phyloP scores from a whole-genome alignment of 345 rosid species.

The Tarenaya hassleriana region DNA sequence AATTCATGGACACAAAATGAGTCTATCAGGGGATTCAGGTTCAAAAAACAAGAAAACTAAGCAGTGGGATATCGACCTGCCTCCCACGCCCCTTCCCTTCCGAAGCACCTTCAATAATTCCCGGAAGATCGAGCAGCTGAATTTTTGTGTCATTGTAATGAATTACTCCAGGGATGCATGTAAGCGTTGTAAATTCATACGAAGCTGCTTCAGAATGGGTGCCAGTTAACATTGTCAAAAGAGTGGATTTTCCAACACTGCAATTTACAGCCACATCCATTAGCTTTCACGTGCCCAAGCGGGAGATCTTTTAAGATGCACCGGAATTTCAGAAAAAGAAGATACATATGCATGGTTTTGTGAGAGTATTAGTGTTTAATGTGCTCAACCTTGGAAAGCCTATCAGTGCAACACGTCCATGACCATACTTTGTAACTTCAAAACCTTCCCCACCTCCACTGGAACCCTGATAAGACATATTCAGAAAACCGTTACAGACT shows the following conservation, averaged over 20 bases:
- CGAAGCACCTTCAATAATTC: conserved; percentile 99
- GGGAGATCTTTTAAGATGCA: neutral
- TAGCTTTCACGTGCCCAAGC: conserved; percentile 7
- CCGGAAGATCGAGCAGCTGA: conserved; percentile 97
- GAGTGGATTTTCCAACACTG: conserved; percentile 98
- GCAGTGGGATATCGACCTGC: conserved; percentile 42
- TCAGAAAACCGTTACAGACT: conserved; percentile 4
- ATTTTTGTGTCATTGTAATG: conserved; percentile 94
- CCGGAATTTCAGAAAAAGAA: neutral
- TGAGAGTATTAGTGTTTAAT: conserved; percentile 13
- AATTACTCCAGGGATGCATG: conserved; percentile 96
- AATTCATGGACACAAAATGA: conserved; percentile 5
- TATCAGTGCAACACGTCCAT: conserved; percentile 96
- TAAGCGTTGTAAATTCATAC: conserved; percentile 92
- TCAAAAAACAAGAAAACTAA: conserved; percentile 13
- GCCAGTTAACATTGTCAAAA: conserved; percentile 90
- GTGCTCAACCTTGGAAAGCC: conserved; percentile 87
- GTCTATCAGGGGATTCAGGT: conserved; percentile 1
- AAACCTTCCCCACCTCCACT: conserved; percentile 97
- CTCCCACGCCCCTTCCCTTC: conserved; percentile 99
- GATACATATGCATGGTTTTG: neutral
- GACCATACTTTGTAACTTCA: conserved; percentile 97
- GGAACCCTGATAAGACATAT: conserved; percentile 57
- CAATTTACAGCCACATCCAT: conserved; percentile 16
- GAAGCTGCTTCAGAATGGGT: conserved; percentile 99